A percentile compares a stretch with the other conserved stretches of the same genome.
phyloP scores from a whole-genome alignment of 495 filamentous ascomycete genomes.

The Annulohypoxylon nitens region DNA sequence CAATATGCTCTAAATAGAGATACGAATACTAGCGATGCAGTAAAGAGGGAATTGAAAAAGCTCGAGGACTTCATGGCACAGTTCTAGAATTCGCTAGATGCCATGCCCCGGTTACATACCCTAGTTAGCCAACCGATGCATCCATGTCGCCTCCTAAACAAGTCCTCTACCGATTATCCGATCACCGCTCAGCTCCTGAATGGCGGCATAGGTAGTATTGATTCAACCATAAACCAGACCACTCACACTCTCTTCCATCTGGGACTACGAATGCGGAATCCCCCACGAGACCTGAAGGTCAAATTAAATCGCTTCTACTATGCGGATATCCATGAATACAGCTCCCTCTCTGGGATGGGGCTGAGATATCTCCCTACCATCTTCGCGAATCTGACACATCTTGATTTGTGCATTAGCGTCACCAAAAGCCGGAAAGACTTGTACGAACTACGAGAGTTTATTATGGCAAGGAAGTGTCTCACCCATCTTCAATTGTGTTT shows the following conservation, averaged over 20 bases:
- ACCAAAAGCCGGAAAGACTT: neutral
- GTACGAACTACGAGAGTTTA: conserved; percentile 3
- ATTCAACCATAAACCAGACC: neutral
- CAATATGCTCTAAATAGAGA: neutral
- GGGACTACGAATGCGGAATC: neutral
- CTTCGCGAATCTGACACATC: conserved; percentile 11
- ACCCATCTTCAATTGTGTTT: conserved; percentile 18
- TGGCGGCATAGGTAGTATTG: neutral
- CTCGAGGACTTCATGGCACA: conserved; percentile 2
- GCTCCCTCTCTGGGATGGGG: neutral
- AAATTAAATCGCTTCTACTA: conserved; percentile 17
- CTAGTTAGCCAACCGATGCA: conserved; percentile 18
- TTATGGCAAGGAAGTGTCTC: conserved; percentile 9
- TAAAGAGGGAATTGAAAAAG: neutral
- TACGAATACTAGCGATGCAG: too few species aligned
- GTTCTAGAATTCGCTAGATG: conserved; percentile 16
- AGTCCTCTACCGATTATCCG: neutral
- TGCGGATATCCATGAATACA: neutral
- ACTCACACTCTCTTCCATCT: conserved; percentile 3
- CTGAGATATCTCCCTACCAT: neutral
- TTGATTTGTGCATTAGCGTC: conserved; percentile 13
- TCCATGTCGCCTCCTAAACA: conserved; percentile 8
- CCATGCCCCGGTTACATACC: conserved; percentile 17
- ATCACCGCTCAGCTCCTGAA: conserved; percentile 11
- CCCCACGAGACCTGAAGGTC: neutral